phyloP scores from a whole-genome alignment of 768 basidiomycete species.

The Polyporus arcularius region DNA sequence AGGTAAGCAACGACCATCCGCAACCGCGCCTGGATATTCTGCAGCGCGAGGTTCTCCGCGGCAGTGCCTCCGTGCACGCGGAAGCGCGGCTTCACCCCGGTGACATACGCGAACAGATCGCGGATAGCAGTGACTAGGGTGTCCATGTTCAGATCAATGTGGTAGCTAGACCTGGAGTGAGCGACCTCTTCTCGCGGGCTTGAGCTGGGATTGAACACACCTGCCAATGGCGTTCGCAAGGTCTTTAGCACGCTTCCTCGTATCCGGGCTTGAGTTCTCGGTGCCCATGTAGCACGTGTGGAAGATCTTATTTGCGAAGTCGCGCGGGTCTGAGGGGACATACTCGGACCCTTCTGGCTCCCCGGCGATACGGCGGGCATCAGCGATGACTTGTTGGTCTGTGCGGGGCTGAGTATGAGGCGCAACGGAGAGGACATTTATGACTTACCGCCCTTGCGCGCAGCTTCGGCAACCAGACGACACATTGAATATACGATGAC shows the following conservation, averaged over 20 bases:
- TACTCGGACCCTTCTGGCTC: constrained; percentile 82
- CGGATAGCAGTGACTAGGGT: constrained; percentile 81
- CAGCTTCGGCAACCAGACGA: constrained; percentile 81
- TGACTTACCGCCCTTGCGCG: constrained; percentile 64
- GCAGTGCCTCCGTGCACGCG: constrained; percentile 81
- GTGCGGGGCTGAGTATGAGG: constrained; percentile 10
- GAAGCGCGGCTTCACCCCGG: constrained; percentile 72
- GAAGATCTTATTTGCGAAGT: constrained; percentile 86
- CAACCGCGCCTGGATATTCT: constrained; percentile 93
- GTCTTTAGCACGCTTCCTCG: constrained; percentile 81
- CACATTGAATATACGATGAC: constrained; percentile 98
- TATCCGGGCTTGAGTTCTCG: constrained; percentile 89
- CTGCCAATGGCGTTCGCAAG: constrained; percentile 89
- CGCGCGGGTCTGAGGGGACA: constrained; percentile 81
- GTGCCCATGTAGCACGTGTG: constrained; percentile 99
- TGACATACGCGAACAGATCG: constrained; percentile 82
- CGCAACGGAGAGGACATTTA: background rate
- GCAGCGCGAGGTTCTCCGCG: constrained; percentile 93
- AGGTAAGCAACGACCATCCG: constrained; percentile 95
- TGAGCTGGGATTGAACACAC: constrained; percentile 38
- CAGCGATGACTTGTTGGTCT: constrained; percentile 86
- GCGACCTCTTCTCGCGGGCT: background rate
- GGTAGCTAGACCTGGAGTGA: constrained; percentile 60
- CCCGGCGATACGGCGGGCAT: constrained; percentile 87
- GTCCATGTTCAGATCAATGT: constrained; percentile 96